Base-by-base conservation (phyloP, 352 stramenopile genomes). In the Pythium dissimile region DNA sequence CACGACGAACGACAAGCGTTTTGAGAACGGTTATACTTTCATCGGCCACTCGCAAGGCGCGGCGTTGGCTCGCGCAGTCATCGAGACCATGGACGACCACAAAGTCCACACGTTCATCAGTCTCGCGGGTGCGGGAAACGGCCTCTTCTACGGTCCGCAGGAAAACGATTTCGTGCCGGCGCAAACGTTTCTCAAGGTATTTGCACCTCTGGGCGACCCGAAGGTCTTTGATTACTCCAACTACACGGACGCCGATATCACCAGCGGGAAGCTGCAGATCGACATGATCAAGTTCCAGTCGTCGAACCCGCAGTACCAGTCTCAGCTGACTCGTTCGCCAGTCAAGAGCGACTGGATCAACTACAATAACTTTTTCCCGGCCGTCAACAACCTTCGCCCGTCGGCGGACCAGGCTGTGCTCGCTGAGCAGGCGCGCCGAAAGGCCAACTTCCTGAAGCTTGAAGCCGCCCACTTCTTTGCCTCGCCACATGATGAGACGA, bases 11-110 rank as follows among this genome's bases (percentile, higher is more conserved):
- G 11, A 31, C 8, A 59, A 51, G 26, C 43, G 51, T 3, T 77
- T 73, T 52, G 54, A 53, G 39, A 57, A 69, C 11, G 73, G 71
- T 20, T 83, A 80, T 41, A 38, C 69, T 12, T 80, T 83, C 38
- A 66, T 83, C 9, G 66, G 62, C 2, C 66, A 83, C 37, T 83
- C 71, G 3, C 71, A 78, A 6, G 73, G 68, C 2, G 71, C 65
- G 0, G 43, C 59, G 1, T 38, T 80, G 20, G 66, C 63, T 1
- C 68, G 69, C 15, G 55, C 69, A 3, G 68, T 83, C 4, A 58
- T 80, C n/a, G 68, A 77, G 35, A 67, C 72, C 23, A 77, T 77
- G 67, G 62, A 83, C 45, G 71, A 78, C 44, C 71, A 80, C 61
- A 67, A 67, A 9, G 66, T 83, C 26, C 50, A 64, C 28, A 54